These are phyloP conservation scores for Chlorella sp. DNA, from an alignment of 139 green algal species.

Conservation along the genomic window DNA sequence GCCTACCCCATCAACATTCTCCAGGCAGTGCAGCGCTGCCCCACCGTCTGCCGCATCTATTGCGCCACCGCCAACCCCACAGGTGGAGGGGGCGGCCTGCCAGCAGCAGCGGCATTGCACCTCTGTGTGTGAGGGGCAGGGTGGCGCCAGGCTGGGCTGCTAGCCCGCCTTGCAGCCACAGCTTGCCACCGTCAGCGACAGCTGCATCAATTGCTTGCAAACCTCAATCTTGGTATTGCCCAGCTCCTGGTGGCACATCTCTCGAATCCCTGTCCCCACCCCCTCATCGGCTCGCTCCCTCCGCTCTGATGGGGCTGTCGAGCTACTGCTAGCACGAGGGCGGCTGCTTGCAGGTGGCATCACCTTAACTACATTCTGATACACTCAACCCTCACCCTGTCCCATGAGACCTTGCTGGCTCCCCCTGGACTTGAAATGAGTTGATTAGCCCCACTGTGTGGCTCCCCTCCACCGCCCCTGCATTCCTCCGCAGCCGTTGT, in stretches of 20 bases:
- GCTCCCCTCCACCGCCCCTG: not conserved
- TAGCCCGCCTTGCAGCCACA: too few relatives aligned
- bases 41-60: constrained; percentile 8
- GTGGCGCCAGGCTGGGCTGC: not conserved
- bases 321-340: too few relatives aligned
- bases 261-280: too few relatives aligned
- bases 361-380: too few relatives aligned
- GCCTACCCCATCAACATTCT: constrained; percentile 17
- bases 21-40: not conserved
- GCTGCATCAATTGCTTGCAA: too few relatives aligned
- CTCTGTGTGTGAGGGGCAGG: not conserved
- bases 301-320: too few relatives aligned
- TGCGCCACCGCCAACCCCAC: constrained; percentile 27
- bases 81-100: not conserved
- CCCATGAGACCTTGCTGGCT: too few relatives aligned
- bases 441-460: not conserved
- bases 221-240: too few relatives aligned
- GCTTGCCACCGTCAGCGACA: too few relatives aligned
- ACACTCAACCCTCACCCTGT: not conserved
- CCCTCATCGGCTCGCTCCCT: too few relatives aligned
- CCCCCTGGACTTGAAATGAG: too few relatives aligned
- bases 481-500: not conserved
- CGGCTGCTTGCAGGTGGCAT: not conserved
- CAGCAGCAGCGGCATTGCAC: not conserved
- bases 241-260: too few relatives aligned